Conservation (phyloP, 768 basidiomycete genomes). For the Boletellus ananiceps region DNA sequence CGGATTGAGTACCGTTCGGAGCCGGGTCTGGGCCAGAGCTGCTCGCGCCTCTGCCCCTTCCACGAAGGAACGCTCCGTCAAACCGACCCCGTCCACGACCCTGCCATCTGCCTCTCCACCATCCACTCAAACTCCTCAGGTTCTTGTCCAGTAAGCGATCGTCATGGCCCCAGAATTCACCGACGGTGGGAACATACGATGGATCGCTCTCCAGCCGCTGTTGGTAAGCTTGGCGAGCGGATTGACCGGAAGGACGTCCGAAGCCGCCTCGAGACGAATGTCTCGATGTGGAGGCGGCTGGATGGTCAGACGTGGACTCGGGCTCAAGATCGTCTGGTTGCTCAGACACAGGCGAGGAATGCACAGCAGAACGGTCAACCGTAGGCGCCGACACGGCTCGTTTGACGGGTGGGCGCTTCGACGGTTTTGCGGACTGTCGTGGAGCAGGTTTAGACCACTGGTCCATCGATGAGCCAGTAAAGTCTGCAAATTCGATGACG, state of each 20-base stretch:
- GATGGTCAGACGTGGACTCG: slow-evolving; percentile 27
- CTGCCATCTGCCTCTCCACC: slow-evolving; percentile 83
- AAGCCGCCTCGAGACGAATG: slow-evolving; percentile 21
- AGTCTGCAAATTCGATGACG: slow-evolving; percentile 75
- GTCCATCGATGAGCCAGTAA: slow-evolving; percentile 32
- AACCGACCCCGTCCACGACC: slow-evolving; percentile 60
- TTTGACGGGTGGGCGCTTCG: slow-evolving; percentile 34
- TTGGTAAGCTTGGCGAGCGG: slow-evolving; percentile 83
- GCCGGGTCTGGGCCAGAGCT: slow-evolving; percentile 19
- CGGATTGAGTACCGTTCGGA: slow-evolving; percentile 14
- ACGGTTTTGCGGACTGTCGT: slow-evolving; percentile 41
- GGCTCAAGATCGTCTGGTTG: slow-evolving; percentile 12
- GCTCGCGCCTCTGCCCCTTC: slow-evolving; percentile 55
- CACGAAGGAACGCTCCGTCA: slow-evolving; percentile 42
- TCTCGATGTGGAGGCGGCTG: slow-evolving; percentile 39
- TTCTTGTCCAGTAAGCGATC: slow-evolving; percentile 84
- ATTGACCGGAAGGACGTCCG: slow-evolving; percentile 45
- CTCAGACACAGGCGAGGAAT: slow-evolving; percentile 11
- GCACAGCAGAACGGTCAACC: slow-evolving; percentile 22
- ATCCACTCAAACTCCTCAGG: slow-evolving; percentile 73
- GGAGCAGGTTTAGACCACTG: slow-evolving; percentile 32
- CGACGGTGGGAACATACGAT: slow-evolving; percentile 84
- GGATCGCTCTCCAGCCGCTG: slow-evolving; percentile 79
- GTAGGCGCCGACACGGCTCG: slow-evolving; percentile 34
- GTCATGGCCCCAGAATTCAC: slow-evolving; percentile 94